phyloP scores from a whole-genome alignment of 2,329 filamentous ascomycete genomes.

The Neocatenulostroma microsporum region DNA sequence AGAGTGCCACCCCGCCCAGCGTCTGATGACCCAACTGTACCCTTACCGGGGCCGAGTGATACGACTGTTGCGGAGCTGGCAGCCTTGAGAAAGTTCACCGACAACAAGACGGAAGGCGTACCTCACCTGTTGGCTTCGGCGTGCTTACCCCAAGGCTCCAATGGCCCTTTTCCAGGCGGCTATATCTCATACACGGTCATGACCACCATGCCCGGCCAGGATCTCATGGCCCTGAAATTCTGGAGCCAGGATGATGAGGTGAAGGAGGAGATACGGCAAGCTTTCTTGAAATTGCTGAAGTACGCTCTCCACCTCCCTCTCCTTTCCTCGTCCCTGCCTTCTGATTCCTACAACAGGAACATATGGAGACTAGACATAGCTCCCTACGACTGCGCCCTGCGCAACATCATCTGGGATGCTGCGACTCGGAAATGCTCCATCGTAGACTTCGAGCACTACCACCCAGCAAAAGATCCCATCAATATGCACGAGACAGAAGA shows the following conservation, averaged over 20 bases:
- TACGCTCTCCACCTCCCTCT: too few relatives aligned
- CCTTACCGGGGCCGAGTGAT: constrained; percentile 19
- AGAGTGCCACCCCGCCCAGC: constrained; percentile 20
- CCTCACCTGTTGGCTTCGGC: constrained; percentile 22
- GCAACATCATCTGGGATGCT: constrained; percentile 25
- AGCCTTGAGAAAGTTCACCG: constrained; percentile 19
- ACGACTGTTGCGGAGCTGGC: constrained; percentile 21
- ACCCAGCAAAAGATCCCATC: constrained; percentile 18
- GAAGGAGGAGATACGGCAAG: constrained; percentile 17
- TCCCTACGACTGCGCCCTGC: constrained; percentile 25
- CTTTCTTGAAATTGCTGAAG: constrained; percentile 19
- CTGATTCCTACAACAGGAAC: constrained; percentile 13
- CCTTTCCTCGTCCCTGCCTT: too few relatives aligned
- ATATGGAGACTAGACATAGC: constrained; percentile 23
- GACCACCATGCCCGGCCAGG: constrained; percentile 21
- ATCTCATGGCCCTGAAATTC: constrained; percentile 23
- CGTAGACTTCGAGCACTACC: constrained; percentile 27
- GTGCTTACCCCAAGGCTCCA: constrained; percentile 13
- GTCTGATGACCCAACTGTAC: constrained; percentile 17
- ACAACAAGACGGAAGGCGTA: constrained; percentile 12
- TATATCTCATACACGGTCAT: constrained; percentile 25
- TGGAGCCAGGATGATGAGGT: constrained; percentile 19
- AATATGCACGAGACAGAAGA: constrained; percentile 21
- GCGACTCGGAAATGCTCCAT: constrained; percentile 16
- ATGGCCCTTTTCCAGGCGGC: constrained; percentile 21